Percentiles rank a stretch among this genome's conserved stretches.
Evolutionary conservation across 768 basidiomycete species (phyloP).

Genomic region (Psilocybe cubensis): DNA sequence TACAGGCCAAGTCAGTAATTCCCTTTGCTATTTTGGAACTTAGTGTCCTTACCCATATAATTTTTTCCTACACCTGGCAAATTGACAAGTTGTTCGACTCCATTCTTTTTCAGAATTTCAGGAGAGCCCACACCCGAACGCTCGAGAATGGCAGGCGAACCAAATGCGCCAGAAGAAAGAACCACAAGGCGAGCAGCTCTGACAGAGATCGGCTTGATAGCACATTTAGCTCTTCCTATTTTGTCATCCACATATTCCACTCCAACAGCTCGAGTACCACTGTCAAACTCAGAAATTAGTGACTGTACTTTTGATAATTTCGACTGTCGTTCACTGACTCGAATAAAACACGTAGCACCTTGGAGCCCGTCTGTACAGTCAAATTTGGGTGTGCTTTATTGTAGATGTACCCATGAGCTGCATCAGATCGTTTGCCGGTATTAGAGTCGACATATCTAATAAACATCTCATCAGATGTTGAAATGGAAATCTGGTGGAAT

Average conservation of each 20-base stretch:
- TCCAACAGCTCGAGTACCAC: conserved; percentile 46
- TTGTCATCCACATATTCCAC: conserved; percentile 52
- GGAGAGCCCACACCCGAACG: conserved; percentile 61
- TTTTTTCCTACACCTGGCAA: conserved; percentile 80
- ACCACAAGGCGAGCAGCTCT: conserved; percentile 49
- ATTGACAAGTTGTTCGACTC: conserved; percentile 54
- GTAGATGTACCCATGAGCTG: conserved; percentile 55
- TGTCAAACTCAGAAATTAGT: conserved; percentile 13
- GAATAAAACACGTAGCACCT: conserved; percentile 49
- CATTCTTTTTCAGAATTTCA: conserved; percentile 45
- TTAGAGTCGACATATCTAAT: conserved; percentile 50
- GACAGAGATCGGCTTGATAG: conserved; percentile 25
- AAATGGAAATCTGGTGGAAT: neutral
- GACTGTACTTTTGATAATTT: neutral
- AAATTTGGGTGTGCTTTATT: conserved; percentile 45
- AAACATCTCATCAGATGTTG: neutral
- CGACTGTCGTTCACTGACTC: conserved; percentile 40
- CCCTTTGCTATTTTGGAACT: neutral
- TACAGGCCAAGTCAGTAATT: conserved; percentile 16
- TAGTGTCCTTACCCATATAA: conserved; percentile 46
- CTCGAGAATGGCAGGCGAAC: conserved; percentile 57
- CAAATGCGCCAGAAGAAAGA: conserved; percentile 54
- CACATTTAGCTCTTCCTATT: conserved; percentile 24
- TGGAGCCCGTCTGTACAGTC: conserved; percentile 36
- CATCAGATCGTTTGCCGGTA: conserved; percentile 60